Percentiles rank a stretch among this genome's conserved stretches.
Evolutionary conservation across 148 eudicot genomes (phyloP).

Genomic region (Nyssa sinensis): DNA sequence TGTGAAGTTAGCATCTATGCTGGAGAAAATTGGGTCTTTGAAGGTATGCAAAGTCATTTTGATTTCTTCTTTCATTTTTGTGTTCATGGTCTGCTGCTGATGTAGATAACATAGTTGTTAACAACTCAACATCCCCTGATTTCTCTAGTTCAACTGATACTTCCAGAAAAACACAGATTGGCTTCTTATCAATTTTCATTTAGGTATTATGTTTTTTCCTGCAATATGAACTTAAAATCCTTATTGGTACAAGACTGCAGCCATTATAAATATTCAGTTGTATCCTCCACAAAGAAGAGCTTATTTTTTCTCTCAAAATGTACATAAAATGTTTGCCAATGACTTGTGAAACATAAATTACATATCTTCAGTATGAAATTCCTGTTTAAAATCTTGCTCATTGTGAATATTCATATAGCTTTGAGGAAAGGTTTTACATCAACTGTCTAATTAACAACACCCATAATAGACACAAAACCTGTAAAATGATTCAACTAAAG

Average conservation of each 20-base stretch:
- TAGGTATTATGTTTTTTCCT: neutral
- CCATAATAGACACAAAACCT: too few species aligned
- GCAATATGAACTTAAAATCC: neutral
- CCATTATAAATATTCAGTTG: neutral
- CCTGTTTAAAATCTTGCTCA: too few species aligned
- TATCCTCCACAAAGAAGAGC: neutral
- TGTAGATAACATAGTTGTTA: neutral
- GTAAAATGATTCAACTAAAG: neutral
- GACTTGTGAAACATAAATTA: neutral
- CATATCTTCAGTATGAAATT: neutral
- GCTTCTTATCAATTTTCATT: too few species aligned
- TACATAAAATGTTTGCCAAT: too few species aligned
- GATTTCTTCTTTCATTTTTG: slow-evolving; percentile 4
- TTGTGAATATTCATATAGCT: too few species aligned
- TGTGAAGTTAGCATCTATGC: slow-evolving; percentile 53
- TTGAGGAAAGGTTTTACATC: too few species aligned
- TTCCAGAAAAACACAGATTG: too few species aligned
- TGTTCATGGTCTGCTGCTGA: neutral
- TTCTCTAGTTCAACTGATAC: too few species aligned
- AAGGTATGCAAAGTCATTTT: slow-evolving; percentile 53
- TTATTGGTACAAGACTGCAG: neutral
- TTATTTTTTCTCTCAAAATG: too few species aligned
- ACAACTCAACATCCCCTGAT: neutral
- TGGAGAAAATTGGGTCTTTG: slow-evolving; percentile 69
- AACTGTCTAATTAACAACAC: too few species aligned